Conservation (phyloP, 805 yeast species). For the Saccharomycopsis synnaedendra region DNA sequence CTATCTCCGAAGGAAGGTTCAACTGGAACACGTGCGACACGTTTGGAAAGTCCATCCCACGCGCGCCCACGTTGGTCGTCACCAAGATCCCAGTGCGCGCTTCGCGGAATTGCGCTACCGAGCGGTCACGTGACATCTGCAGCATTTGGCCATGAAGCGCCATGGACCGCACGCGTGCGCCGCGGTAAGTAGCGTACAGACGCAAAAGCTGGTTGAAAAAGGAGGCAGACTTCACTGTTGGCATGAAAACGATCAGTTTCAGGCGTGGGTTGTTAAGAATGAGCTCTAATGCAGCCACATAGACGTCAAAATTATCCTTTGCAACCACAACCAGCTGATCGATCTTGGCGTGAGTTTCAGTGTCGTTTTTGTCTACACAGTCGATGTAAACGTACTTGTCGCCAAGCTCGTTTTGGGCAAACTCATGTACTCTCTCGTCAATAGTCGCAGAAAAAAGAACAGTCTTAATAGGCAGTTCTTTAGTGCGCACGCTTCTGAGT, state of each 20-base stretch:
- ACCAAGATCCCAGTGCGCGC: slow-evolving; percentile 47
- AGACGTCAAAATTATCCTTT: slow-evolving; percentile 42
- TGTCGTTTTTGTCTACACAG: slow-evolving; percentile 62
- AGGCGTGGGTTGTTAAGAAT: slow-evolving; percentile 29
- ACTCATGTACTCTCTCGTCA: slow-evolving; percentile 49
- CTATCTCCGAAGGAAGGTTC: slow-evolving; percentile 59
- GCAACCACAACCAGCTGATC: slow-evolving; percentile 54
- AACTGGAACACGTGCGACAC: slow-evolving; percentile 80
- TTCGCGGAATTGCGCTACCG: slow-evolving; percentile 42
- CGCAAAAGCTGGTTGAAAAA: slow-evolving; percentile 28
- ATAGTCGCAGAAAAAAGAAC: slow-evolving; percentile 84
- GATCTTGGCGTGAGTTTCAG: slow-evolving; percentile 71
- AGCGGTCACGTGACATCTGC: slow-evolving; percentile 54
- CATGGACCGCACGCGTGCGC: not conserved
- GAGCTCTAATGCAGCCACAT: slow-evolving; percentile 37
- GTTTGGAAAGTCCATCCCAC: slow-evolving; percentile 92
- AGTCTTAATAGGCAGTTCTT: slow-evolving; percentile 36
- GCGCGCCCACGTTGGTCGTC: slow-evolving; percentile 83
- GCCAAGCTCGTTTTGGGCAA: slow-evolving; percentile 53
- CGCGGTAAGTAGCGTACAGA: not conserved
- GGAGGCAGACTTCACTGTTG: slow-evolving; percentile 63
- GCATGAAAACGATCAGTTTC: slow-evolving; percentile 76
- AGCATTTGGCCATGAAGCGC: slow-evolving; percentile 63
- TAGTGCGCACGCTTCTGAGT: slow-evolving; percentile 28
- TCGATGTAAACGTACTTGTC: slow-evolving; percentile 49